Evolutionary conservation across 495 filamentous ascomycete species (phyloP).

Genomic region (Niebla homalea): DNA sequence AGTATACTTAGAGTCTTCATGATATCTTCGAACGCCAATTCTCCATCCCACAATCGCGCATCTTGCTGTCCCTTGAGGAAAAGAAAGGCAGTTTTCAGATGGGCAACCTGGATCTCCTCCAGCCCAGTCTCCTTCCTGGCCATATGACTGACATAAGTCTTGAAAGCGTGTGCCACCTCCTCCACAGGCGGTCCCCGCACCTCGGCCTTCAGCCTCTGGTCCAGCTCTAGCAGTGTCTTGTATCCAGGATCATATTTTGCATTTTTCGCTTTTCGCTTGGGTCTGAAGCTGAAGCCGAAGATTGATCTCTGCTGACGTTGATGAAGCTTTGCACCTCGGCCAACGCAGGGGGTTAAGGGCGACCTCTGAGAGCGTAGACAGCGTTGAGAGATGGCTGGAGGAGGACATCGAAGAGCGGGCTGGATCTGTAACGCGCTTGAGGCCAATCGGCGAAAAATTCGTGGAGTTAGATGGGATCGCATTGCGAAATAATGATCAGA

Average conservation of each 20-base stretch:
- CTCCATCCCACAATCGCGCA: conserved; percentile 21
- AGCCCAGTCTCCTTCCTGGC: conserved; percentile 35
- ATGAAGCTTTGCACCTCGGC: no score
- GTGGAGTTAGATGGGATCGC: conserved; percentile 70
- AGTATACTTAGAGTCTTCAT: no score
- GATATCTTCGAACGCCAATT: no score
- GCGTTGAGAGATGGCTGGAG: conserved; percentile 6
- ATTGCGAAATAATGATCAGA: conserved; percentile 33
- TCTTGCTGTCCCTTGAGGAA: conserved; percentile 35
- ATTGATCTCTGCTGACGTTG: conserved; percentile 30
- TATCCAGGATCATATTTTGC: conserved; percentile 48
- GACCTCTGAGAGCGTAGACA: conserved; percentile 4
- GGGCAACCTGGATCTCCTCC: conserved; percentile 51
- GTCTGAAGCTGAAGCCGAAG: conserved; percentile 44
- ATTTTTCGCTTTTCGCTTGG: conserved; percentile 36
- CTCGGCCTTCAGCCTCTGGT: conserved; percentile 28
- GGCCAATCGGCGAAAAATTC: conserved; percentile 58
- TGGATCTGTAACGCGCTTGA: conserved; percentile 37
- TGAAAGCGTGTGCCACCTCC: conserved; percentile 50
- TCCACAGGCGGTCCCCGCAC: conserved; percentile 43
- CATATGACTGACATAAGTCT: conserved; percentile 41
- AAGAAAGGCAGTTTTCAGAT: conserved; percentile 42
- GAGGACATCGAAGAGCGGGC: conserved; percentile 4
- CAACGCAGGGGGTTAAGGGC: background rate
- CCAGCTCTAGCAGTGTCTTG: conserved; percentile 38